Base-by-base conservation (phyloP, 2,329 filamentous ascomycete species). In the Exophiala sideris region DNA sequence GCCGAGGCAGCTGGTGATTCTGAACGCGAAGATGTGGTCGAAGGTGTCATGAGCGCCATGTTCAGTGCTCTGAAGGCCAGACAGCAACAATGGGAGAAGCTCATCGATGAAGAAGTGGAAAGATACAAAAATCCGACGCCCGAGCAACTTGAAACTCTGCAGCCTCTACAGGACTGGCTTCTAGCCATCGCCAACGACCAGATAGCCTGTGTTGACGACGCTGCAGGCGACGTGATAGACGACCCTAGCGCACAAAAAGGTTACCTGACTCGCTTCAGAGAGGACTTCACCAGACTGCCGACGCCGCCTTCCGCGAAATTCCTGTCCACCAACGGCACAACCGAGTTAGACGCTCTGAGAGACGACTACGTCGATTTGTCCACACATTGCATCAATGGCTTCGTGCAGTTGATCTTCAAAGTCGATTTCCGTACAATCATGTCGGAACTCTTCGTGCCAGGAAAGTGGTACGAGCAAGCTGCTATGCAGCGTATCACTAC, bases 171-270 rank as follows among this genome's bases (percentile, higher is more conserved):
- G 67, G 94, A 99, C 74, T 99, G 92, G 91, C 86, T 99, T 52
- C 85, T 99, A 49, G 91, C 94, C 42, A 90, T 95, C 53, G 94
- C 95, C 63, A 99, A 99, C 74, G 94, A 99, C 73, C 94, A 99
- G 71, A 97, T 99, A 68, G 91, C 91, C 52, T 96, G 91, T 71
- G 96, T 99, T 66, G 94, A 97, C 70, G 95, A 97, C 69, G 83
- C 82, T 56, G 76, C 80, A 66, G 87, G 87, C 61, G 87, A 89
- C 58, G 83, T 82, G 56, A 74, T 80, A 67, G 87, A 87, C 62
- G 87, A 89, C 57, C 87, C 89, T 49, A 83, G 85, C 49, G 80
- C 78, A 50, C 84, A 87, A 32, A 76, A 88, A 21, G 89, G 88
- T 29, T 96, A 96, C 74, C 80, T 97, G 46, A 86, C 89, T 3